Evolutionary conservation across 139 green algal genomes (phyloP).

Genomic region (Asterochloris erici): DNA sequence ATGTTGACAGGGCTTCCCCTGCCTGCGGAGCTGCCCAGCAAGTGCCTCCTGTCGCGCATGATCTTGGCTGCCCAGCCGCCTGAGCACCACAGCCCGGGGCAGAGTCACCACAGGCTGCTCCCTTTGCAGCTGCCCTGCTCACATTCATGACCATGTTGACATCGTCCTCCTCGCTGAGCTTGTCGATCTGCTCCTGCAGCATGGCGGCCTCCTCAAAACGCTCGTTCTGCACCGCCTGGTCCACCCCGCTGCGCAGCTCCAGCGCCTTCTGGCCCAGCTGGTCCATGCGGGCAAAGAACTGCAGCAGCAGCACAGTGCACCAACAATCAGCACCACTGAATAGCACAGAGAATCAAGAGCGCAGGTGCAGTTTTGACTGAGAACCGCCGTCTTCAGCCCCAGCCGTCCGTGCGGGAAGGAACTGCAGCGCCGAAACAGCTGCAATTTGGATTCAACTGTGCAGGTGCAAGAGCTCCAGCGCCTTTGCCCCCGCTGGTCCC

Average conservation of each 20-base stretch:
- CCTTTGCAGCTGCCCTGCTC: background rate
- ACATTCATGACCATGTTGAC: constrained; percentile 9
- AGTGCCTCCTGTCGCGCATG: background rate
- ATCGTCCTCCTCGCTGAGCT: constrained; percentile 1
- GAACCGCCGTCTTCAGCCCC: background rate
- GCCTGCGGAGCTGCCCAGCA: too few species aligned
- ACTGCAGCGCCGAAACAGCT: background rate
- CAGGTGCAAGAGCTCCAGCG: background rate
- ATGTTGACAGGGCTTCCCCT: too few species aligned
- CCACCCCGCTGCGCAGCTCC: constrained; percentile 1
- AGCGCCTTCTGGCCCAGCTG: background rate
- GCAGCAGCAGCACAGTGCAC: background rate
- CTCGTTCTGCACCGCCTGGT: background rate
- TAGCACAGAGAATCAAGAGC: background rate
- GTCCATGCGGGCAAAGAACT: constrained; percentile 19
- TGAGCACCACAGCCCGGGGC: background rate
- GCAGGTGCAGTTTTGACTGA: background rate
- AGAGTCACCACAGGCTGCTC: background rate
- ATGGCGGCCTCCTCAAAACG: constrained; percentile 8
- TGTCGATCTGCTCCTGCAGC: constrained; percentile 5
- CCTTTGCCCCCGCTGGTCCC: too few species aligned
- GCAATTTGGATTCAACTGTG: background rate
- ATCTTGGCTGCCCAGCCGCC: background rate
- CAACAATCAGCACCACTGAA: background rate
- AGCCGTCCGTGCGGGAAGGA: background rate